Percentiles rank a stretch among this genome's conserved stretches.
Conservation (phyloP, 192 early-diverging fungal species). For the Lobosporangium transversale region DNA sequence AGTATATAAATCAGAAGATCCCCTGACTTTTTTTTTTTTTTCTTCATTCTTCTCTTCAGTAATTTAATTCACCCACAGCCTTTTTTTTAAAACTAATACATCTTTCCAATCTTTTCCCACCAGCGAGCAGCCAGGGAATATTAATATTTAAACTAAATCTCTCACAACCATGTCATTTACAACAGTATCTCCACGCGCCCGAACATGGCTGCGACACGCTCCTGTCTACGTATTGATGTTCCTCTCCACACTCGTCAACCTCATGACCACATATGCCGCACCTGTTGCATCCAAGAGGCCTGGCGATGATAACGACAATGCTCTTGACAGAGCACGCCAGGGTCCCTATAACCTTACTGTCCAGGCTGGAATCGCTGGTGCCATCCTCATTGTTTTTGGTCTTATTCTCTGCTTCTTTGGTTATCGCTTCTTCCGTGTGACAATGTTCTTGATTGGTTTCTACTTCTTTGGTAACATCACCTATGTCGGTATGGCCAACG, state of each 20-base stretch:
- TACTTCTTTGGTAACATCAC: slow-evolving; percentile 49
- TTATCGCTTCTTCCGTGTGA: slow-evolving; percentile 23
- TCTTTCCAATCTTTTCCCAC: too few species aligned
- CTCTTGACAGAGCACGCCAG: slow-evolving; percentile 8
- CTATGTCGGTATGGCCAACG: slow-evolving; percentile 56
- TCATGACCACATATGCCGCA: slow-evolving; percentile 31
- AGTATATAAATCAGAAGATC: too few species aligned
- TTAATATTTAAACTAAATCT: too few species aligned
- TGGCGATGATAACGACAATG: not conserved
- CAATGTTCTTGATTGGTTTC: slow-evolving; percentile 50
- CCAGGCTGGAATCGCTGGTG: slow-evolving; percentile 49
- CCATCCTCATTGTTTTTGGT: slow-evolving; percentile 36
- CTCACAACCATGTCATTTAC: slow-evolving; percentile 11
- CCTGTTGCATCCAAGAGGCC: slow-evolving; percentile 14
- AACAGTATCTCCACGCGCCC: slow-evolving; percentile 9
- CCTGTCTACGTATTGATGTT: slow-evolving; percentile 34
- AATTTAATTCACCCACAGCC: not conserved
- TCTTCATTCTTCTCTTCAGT: slow-evolving; percentile 4
- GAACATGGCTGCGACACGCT: slow-evolving; percentile 13
- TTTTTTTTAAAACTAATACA: slow-evolving; percentile 8
- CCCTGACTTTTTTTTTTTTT: slow-evolving; percentile 8
- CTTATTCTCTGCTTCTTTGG: slow-evolving; percentile 46
- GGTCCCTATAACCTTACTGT: slow-evolving; percentile 49
- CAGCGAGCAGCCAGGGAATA: too few species aligned
- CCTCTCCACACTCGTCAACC: slow-evolving; percentile 34